A percentile compares a stretch with the other conserved stretches of the same genome.
These are phyloP conservation scores for Cymbidium sinense DNA, from an alignment of 106 monocot genomes.

Conservation along the genomic window DNA sequence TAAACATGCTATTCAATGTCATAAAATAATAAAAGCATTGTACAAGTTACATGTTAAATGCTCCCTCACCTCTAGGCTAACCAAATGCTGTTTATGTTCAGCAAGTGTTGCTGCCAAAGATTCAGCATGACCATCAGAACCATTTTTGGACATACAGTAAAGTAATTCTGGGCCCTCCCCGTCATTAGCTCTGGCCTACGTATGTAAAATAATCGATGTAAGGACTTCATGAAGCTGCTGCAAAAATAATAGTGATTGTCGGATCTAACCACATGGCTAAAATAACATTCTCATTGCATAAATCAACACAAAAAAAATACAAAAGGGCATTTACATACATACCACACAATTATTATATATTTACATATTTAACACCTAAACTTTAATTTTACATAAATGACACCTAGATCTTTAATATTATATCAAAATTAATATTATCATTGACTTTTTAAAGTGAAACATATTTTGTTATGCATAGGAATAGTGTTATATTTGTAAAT, in stretches of 20 bases:
- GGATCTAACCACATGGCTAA: not conserved
- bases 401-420: too few relatives aligned
- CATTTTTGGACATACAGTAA: constrained; percentile 29
- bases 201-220: not conserved
- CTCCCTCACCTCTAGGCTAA: constrained; percentile 77
- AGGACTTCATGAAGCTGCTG: too few relatives aligned
- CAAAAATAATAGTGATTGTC: not conserved
- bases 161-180: constrained; percentile 91
- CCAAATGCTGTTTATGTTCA: constrained; percentile 93
- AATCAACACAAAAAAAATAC: too few relatives aligned
- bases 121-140: constrained; percentile 59
- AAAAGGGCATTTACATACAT: too few relatives aligned
- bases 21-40: not conserved
- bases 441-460: too few relatives aligned
- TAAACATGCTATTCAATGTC: not conserved
- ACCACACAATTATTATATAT: too few relatives aligned
- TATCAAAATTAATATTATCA: too few relatives aligned
- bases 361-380: too few relatives aligned
- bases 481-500: too few relatives aligned
- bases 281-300: not conserved
- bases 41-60: not conserved
- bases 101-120: constrained; percentile 78
- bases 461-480: too few relatives aligned
- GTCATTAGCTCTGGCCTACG: constrained; percentile 90
- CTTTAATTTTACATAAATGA: too few relatives aligned